Conservation (phyloP, 129 eudicot species). For the Flaveria linearis region DNA sequence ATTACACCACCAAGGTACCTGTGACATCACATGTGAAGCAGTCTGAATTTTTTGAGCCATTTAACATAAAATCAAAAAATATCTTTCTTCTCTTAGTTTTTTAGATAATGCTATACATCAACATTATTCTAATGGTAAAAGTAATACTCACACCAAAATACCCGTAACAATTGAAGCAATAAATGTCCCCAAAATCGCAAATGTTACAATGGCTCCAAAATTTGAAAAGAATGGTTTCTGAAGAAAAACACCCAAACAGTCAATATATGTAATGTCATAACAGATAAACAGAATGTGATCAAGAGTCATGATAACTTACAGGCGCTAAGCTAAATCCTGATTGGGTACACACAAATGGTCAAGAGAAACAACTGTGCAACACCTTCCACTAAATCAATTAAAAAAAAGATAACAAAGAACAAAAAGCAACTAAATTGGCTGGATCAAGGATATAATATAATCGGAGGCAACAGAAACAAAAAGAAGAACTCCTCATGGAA, state of each 20-base stretch:
- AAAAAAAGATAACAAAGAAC: slow-evolving; percentile 3
- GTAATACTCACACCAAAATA: slow-evolving; percentile 79
- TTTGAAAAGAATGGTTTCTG: slow-evolving; percentile 99
- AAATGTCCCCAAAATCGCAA: slow-evolving; percentile 90
- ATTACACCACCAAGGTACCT: slow-evolving; percentile 88
- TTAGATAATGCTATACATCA: not conserved
- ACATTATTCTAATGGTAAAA: not conserved
- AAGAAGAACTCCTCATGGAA: slow-evolving; percentile 98
- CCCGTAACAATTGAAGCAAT: slow-evolving; percentile 88
- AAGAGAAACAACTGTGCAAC: slow-evolving; percentile 43
- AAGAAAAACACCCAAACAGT: slow-evolving; percentile 28
- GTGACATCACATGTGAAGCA: slow-evolving; percentile 24
- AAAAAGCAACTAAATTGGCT: slow-evolving; percentile 11
- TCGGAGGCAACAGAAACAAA: slow-evolving; percentile 91
- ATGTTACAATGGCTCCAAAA: slow-evolving; percentile 97
- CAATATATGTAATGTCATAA: slow-evolving; percentile 6
- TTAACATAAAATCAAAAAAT: slow-evolving; percentile 12
- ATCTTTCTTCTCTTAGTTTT: not conserved
- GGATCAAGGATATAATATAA: slow-evolving; percentile 93
- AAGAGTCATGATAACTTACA: slow-evolving; percentile 52
- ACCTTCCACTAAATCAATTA: slow-evolving; percentile 11
- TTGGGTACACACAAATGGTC: slow-evolving; percentile 68
- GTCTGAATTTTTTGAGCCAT: slow-evolving; percentile 15
- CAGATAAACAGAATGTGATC: not conserved
- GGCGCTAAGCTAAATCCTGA: slow-evolving; percentile 98